Percentiles rank a stretch among this genome's conserved stretches.
phyloP scores from a whole-genome alignment of 163 green algal species.

The Picocystis sp. region DNA sequence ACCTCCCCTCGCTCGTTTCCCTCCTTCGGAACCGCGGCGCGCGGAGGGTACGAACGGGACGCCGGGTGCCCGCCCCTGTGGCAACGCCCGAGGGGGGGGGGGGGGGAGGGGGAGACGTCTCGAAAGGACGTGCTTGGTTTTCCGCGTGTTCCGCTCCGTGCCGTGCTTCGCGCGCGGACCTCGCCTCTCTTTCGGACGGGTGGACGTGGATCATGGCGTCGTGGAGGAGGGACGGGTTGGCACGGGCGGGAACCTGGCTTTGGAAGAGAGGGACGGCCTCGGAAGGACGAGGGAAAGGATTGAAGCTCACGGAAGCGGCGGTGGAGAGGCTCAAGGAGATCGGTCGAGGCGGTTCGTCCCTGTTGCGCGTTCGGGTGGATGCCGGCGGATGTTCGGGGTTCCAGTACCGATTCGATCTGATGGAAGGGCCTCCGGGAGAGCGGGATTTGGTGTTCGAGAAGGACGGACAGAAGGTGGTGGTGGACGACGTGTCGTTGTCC shows the following conservation, averaged over 20 bases:
- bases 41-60: background rate
- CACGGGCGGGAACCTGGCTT: no score
- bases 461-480: conserved; percentile 56
- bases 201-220: no score
- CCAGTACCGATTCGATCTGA: conserved; percentile 67
- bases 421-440: background rate
- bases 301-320: no score
- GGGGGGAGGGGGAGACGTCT: no score
- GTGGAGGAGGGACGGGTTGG: no score
- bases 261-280: no score
- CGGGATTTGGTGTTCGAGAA: conserved; percentile 39
- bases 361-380: conserved; percentile 74
- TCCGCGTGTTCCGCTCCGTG: no score
- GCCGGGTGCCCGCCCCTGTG: background rate
- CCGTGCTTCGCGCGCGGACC: no score
- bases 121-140: no score
- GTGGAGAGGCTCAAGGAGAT: conserved; percentile 45
- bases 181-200: no score
- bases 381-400: conserved; percentile 88
- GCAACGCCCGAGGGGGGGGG: no score
- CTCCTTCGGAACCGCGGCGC: background rate
- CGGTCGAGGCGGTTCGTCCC: conserved; percentile 14
- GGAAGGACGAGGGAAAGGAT: no score
- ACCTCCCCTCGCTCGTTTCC: background rate
- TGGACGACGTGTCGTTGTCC: conserved; percentile 70